A percentile compares a stretch with the other conserved stretches of the same genome.
These are phyloP conservation scores for Lichtheimia ramosa DNA, from an alignment of 371 early-diverging fungal species.

Conservation along the genomic window DNA sequence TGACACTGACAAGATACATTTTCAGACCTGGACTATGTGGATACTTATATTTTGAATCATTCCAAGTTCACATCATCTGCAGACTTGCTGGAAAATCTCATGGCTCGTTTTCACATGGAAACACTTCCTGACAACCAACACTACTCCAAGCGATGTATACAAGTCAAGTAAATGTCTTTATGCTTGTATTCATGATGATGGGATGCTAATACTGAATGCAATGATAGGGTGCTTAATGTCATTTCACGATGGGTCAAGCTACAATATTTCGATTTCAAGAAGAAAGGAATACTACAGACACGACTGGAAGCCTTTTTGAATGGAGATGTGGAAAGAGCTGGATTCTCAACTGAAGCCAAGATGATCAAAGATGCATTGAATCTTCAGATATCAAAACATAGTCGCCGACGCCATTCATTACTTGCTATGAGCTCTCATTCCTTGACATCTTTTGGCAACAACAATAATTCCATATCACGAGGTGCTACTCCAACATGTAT, in stretches of 20 bases:
- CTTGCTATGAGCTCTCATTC: conserved; percentile 25
- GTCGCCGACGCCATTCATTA: conserved; percentile 21
- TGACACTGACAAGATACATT: not conserved
- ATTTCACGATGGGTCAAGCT: conserved; percentile 68
- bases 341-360: conserved; percentile 32
- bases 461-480: not conserved
- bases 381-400: conserved; percentile 21
- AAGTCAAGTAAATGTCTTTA: conserved; percentile 51
- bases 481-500: not conserved
- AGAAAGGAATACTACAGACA: conserved; percentile 36
- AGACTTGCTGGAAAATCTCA: conserved; percentile 60
- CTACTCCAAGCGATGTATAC: conserved; percentile 58
- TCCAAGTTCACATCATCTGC: conserved; percentile 56
- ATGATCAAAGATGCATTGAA: conserved; percentile 33
- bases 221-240: conserved; percentile 60
- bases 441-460: conserved; percentile 11
- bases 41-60: conserved; percentile 59
- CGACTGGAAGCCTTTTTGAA: conserved; percentile 34
- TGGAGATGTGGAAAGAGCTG: conserved; percentile 30
- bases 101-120: conserved; percentile 58
- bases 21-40: conserved; percentile 64
- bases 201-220: not conserved
- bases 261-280: conserved; percentile 63
- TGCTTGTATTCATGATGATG: not conserved
- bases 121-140: conserved; percentile 50